Base-by-base conservation (phyloP, 192 early-diverging fungal species). In the Coemansia sp. region DNA sequence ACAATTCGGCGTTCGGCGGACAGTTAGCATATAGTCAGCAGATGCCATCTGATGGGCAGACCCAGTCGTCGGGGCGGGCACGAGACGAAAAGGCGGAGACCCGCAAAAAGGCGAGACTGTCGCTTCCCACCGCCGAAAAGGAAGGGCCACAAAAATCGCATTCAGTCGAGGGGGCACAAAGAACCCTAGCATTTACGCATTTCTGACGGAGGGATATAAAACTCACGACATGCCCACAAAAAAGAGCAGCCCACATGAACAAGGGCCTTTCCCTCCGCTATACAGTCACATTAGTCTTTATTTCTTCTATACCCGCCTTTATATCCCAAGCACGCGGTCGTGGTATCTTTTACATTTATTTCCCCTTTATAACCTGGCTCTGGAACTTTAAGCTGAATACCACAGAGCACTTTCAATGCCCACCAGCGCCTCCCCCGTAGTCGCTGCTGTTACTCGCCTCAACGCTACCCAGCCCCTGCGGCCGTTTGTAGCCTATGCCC, bases 341-440 rank as follows among this genome's bases (percentile, higher is more conserved):
- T 10, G 28, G 60, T 54, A 31, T 25, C 25, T 23, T 58, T 51
- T 42, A 42, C 40, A 42, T n/a, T 42, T 42, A 9, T 42, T 15
- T 42, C 15, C 36, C 11, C 40, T 42, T 26, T 26, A 26, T 26
- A 42, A 9, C 40, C 3, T 15, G 11, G 11, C 11, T n/a, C 6
- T 42, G 40, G 40, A 6, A 42, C 40, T 42, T 15, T 15, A 42
- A 42, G 40, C 31, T 8, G 58, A 47, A 42, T 31, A 26, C 34
- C 50, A n/a, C 34, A 38, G 10, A 10, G 42, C 47, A 17, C 31
- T 15, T 71, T 61, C 63, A 56, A 73, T 73, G 71, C 65, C 64
- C 49, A 61, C 58, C 67, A 65, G 73, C 60, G 67, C 59, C 26
- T 59, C 74, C 25, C 53, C 57, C 18, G 56, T 56, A 28, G 52